These are phyloP conservation scores for Aspergillus neoniger DNA, from an alignment of 2,329 filamentous ascomycete genomes.

Conservation along the genomic window DNA sequence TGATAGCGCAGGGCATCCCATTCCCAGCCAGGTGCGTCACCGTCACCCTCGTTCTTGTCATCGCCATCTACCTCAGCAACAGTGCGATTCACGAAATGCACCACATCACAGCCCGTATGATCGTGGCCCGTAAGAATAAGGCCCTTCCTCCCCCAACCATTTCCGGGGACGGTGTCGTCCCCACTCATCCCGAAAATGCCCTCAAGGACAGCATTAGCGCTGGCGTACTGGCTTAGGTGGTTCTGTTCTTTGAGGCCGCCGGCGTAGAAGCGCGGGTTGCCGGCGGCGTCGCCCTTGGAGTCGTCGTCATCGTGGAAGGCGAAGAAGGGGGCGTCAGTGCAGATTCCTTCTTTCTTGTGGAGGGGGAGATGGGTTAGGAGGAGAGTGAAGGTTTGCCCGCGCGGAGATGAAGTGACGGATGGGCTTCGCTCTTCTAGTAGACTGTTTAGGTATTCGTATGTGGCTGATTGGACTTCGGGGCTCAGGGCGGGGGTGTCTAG, in stretches of 20 bases:
- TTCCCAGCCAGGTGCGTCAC: conserved; percentile 26
- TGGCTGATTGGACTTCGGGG: conserved; percentile 68
- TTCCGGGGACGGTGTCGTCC: conserved; percentile 58
- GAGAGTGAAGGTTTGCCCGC: conserved; percentile 70
- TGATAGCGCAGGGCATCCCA: conserved; percentile 41
- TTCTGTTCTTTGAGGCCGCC: conserved; percentile 79
- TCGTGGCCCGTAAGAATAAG: conserved; percentile 92
- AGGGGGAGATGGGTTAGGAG: conserved; percentile 91
- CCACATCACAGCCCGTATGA: conserved; percentile 88
- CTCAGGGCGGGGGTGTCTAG: conserved; percentile 79
- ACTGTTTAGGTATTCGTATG: conserved; percentile 70
- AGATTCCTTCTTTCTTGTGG: conserved; percentile 78
- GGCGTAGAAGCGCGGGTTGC: conserved; percentile 37
- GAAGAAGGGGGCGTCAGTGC: conserved; percentile 82
- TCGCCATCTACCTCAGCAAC: conserved; percentile 8
- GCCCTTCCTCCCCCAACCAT: conserved; percentile 69
- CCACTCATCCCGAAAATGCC: conserved; percentile 78
- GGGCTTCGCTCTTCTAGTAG: conserved; percentile 59
- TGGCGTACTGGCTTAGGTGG: conserved; percentile 73
- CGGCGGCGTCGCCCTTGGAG: conserved; percentile 59
- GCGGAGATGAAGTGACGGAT: conserved; percentile 45
- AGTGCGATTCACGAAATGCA: conserved; percentile 74
- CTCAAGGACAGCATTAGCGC: conserved; percentile 70
- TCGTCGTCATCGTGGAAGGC: conserved; percentile 70
- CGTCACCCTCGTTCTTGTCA: conserved; percentile 17